Conservation (phyloP, 1,284 basidiomycete genomes). For the Sporisorium scitamineum region DNA sequence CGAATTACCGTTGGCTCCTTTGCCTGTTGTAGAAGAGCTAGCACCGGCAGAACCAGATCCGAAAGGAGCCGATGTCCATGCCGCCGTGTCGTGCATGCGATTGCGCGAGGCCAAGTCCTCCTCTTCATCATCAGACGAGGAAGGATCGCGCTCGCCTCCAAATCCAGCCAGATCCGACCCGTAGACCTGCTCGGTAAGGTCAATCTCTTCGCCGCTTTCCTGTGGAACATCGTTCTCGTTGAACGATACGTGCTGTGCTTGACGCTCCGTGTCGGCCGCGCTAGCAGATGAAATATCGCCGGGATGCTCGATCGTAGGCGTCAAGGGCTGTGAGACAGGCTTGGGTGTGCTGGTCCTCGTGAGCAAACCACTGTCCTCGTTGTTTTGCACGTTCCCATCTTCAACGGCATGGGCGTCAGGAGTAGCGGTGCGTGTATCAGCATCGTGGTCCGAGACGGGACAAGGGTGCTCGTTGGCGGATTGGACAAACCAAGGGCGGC, state of each 20-base stretch:
- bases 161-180: conserved; percentile 64
- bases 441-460: conserved; percentile 8
- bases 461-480: conserved; percentile 18
- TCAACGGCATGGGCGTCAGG: conserved; percentile 10
- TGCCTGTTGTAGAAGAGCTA: neutral
- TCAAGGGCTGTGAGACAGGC: conserved; percentile 26
- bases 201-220: conserved; percentile 57
- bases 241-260: neutral
- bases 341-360: conserved; percentile 24
- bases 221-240: conserved; percentile 6
- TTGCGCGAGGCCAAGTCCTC: conserved; percentile 61
- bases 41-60: conserved; percentile 1
- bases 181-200: conserved; percentile 67
- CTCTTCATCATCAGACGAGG: conserved; percentile 39
- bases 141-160: conserved; percentile 51
- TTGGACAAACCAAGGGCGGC: conserved; percentile 27
- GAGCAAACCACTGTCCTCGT: neutral
- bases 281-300: neutral
- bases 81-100: conserved; percentile 60
- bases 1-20: conserved; percentile 1
- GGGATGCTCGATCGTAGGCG: conserved; percentile 24
- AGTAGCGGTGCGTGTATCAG: conserved; percentile 9
- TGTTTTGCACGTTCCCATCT: neutral
- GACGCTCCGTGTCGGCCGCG: neutral
- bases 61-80: conserved; percentile 50